Conservation (phyloP, 352 stramenopile genomes). For the Phytophthora pistaciae region DNA sequence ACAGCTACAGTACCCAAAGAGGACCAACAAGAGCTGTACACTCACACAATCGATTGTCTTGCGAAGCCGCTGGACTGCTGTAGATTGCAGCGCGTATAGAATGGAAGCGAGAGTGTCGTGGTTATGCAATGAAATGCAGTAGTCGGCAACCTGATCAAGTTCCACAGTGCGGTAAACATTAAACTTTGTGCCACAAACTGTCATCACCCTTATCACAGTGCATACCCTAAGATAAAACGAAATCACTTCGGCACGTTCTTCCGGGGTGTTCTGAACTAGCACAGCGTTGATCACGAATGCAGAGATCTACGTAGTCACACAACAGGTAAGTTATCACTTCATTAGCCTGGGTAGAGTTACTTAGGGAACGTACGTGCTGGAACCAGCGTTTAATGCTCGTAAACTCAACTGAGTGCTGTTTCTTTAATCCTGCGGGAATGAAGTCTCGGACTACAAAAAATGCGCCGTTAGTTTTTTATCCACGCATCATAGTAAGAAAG, state of each 20-base stretch:
- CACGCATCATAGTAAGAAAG: neutral
- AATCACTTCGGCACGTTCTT: constrained; percentile 78
- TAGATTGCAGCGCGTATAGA: constrained; percentile 88
- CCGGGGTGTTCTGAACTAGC: constrained; percentile 69
- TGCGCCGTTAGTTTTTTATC: neutral
- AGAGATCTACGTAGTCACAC: constrained; percentile 54
- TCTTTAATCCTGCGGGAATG: constrained; percentile 60
- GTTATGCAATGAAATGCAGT: constrained; percentile 78
- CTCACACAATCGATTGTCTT: constrained; percentile 81
- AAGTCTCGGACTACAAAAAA: constrained; percentile 74
- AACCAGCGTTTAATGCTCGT: constrained; percentile 82
- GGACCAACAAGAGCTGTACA: constrained; percentile 2
- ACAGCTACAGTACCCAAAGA: neutral
- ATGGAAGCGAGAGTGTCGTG: constrained; percentile 88
- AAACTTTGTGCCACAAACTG: neutral
- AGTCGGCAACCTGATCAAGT: constrained; percentile 66
- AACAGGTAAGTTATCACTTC: constrained; percentile 3
- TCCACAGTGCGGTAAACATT: constrained; percentile 3
- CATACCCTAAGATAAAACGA: constrained; percentile 81
- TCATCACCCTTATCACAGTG: neutral
- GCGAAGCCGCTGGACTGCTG: constrained; percentile 83
- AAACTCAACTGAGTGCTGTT: constrained; percentile 65
- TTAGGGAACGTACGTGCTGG: constrained; percentile 69
- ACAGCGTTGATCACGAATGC: constrained; percentile 87
- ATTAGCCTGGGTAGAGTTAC: neutral